Evolutionary conservation across 306 rosid genomes (phyloP).

Genomic region (Potentilla sterilis): DNA sequence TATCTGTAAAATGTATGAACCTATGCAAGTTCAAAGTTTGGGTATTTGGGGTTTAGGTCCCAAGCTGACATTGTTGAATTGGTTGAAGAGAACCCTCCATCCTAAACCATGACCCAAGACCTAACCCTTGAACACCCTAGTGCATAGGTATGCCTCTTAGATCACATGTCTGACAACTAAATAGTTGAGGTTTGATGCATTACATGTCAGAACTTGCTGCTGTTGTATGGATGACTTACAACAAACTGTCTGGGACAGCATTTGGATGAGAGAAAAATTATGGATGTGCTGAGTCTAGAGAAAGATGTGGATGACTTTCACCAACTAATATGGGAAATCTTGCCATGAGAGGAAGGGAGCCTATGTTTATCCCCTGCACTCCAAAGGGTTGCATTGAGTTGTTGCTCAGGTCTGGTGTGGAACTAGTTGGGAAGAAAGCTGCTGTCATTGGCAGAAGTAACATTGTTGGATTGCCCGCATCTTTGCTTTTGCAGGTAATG

Average conservation of each 20-base stretch:
- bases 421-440: constrained; percentile 73
- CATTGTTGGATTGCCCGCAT: constrained; percentile 81
- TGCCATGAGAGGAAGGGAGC: constrained; percentile 85
- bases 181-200: constrained; percentile 31
- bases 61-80: too few species aligned
- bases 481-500: constrained; percentile 80
- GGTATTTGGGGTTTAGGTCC: too few species aligned
- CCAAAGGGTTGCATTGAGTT: constrained; percentile 90
- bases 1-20: background rate
- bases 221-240: constrained; percentile 43
- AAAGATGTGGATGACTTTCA: constrained; percentile 94
- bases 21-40: background rate
- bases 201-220: constrained; percentile 32
- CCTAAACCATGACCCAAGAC: background rate
- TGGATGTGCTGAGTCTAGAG: constrained; percentile 56
- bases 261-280: constrained; percentile 61
- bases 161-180: constrained; percentile 20
- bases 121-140: constrained; percentile 7
- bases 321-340: constrained; percentile 81
- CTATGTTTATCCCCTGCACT: constrained; percentile 85
- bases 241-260: constrained; percentile 65
- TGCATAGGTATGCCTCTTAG: constrained; percentile 14
- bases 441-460: constrained; percentile 93
- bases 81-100: background rate
- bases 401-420: constrained; percentile 76